phyloP scores from a whole-genome alignment of 148 eudicot genomes.

The Dianthus caryophyllus region DNA sequence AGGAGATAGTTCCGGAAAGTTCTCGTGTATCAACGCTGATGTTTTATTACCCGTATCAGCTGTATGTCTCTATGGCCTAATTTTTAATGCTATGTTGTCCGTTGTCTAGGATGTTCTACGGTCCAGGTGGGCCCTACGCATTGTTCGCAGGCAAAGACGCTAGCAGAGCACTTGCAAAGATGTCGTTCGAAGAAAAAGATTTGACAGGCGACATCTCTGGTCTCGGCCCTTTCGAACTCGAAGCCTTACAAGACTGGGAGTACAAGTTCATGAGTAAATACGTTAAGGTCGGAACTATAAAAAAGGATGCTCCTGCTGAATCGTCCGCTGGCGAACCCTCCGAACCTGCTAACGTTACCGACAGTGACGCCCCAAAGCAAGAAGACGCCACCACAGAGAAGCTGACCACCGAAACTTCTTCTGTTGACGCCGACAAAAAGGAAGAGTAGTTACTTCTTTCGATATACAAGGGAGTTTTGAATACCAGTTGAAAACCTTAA shows the following conservation, averaged over 20 bases:
- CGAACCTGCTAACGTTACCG: constrained; percentile 27
- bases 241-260: constrained; percentile 95
- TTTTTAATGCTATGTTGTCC: background rate
- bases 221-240: constrained; percentile 84
- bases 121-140: constrained; percentile 97
- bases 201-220: constrained; percentile 75
- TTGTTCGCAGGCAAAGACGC: constrained; percentile 97
- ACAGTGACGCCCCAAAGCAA: constrained; percentile 31
- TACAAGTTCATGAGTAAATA: constrained; percentile 98
- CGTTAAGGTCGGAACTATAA: constrained; percentile 82
- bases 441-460: constrained; percentile 34
- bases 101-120: constrained; percentile 78
- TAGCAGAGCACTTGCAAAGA: constrained; percentile 95
- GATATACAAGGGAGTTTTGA: no score
- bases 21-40: no score
- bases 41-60: no score
- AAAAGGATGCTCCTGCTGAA: constrained; percentile 39
- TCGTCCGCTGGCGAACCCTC: constrained; percentile 39
- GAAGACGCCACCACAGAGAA: constrained; percentile 28
- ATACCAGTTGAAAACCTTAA: background rate
- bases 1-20: no score
- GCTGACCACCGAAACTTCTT: constrained; percentile 22
- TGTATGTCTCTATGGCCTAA: no score
- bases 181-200: constrained; percentile 93
- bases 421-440: constrained; percentile 37